A percentile compares a stretch with the other conserved stretches of the same genome.
Evolutionary conservation across 2,329 filamentous ascomycete species (phyloP).

Genomic region (Aspergillus novofumigatus): DNA sequence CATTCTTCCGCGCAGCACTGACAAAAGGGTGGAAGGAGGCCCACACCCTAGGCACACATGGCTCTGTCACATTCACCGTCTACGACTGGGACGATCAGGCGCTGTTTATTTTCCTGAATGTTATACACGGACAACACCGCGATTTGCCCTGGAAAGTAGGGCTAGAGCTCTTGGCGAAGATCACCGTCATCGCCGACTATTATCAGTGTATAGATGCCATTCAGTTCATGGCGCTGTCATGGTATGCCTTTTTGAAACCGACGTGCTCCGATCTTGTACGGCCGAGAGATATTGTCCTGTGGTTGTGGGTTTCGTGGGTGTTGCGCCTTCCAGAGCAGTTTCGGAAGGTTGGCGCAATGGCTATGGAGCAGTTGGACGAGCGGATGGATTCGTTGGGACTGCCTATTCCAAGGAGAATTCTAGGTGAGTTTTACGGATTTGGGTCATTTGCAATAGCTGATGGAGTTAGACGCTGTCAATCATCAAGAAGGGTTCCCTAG

Average conservation of each 20-base stretch:
- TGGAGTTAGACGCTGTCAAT: not conserved
- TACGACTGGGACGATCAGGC: constrained; percentile 7
- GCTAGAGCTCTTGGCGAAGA: constrained; percentile 3
- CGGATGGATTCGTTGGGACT: not conserved
- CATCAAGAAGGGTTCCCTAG: not conserved
- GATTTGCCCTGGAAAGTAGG: constrained; percentile 3
- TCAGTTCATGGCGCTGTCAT: not conserved
- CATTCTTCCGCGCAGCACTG: constrained; percentile 9
- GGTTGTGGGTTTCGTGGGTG: not conserved
- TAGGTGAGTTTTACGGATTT: too few species aligned
- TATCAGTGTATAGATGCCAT: constrained; percentile 1
- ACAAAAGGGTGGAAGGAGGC: constrained; percentile 11
- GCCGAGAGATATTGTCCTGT: not conserved
- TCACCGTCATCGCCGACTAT: constrained; percentile 5
- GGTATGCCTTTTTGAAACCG: not conserved
- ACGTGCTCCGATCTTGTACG: not conserved
- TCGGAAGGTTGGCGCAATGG: not conserved
- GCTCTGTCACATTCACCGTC: constrained; percentile 7
- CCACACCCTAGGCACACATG: not conserved
- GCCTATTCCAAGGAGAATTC: not conserved
- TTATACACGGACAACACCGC: constrained; percentile 8
- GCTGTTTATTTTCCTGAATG: constrained; percentile 7
- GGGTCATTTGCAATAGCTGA: too few species aligned
- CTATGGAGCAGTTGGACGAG: not conserved
- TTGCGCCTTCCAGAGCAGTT: not conserved